Evolutionary conservation across 139 green algal species (phyloP), one percentile per base, ranked within the genome.

Genomic region (Coelastrella sp.): DNA sequence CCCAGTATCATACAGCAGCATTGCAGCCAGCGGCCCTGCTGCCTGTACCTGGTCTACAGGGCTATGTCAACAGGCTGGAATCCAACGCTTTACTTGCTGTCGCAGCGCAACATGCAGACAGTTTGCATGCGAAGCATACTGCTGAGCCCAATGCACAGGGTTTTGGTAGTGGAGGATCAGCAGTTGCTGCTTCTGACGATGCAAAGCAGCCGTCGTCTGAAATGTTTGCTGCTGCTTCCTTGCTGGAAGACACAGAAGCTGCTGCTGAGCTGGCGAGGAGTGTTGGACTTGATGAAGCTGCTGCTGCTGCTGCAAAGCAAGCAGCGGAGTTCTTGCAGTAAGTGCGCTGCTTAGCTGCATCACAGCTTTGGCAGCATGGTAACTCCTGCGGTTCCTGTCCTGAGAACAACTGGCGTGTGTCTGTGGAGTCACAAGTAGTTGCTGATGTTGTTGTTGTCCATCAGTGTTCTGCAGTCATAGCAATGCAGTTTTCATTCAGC

Each of bases 231-330:
- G 23, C 6, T 50, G 67, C 67, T 25, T 35, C 35, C 30, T 27
- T 76, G 11, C 62, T 69, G 27, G 27, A 40, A 21, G 71, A 79
- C 71, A 48, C 73, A 32, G 73, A 25, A 17, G 67, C 35, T 51
- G 75, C 75, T 3, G 53, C 34, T 25, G 30, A 82, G 51, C 75
- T 82, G 50, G 73, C 50, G 23, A 13, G 23, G 50, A 48, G 50
- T 67, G 48, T 53, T 2, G 75, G 75, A 23, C 75, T 82, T 30
- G 45, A 53, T n/a, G 72, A 80, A 11, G 72, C 72, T 64, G 72
- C 72, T 34, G 51, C 59, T 23, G 59, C 64, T 30, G 72, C 72
- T 21, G 72, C 72, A 25, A 62, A 80, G 72, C 50, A 59, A 3
- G 30, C 62, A 19, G 62, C 62, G 21, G 15, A 41, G 27, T 69